Evolutionary conservation across 164 flowering plant species (phyloP).

Genomic region (Dillenia turbinata): DNA sequence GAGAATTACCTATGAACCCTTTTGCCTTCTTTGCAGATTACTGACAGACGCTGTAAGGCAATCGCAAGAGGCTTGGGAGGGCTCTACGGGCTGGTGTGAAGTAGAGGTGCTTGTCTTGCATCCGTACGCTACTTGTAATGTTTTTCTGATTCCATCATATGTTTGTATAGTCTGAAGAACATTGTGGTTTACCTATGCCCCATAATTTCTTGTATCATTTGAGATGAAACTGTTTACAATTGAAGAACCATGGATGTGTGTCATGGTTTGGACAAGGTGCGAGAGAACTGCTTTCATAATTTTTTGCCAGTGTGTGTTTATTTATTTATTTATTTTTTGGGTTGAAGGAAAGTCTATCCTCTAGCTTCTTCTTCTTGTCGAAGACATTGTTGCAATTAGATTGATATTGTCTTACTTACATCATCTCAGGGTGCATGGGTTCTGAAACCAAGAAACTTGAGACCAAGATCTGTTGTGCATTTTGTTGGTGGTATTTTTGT

Average conservation of each 20-base stretch:
- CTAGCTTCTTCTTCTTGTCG: not conserved
- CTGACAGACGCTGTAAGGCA: conserved; percentile 66
- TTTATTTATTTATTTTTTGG: not conserved
- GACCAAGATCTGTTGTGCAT: conserved; percentile 64
- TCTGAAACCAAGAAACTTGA: conserved; percentile 58
- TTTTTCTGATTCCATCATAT: not conserved
- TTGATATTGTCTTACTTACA: not conserved
- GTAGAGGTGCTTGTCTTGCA: conserved; percentile 45
- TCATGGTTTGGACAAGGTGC: not conserved
- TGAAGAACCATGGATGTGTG: not conserved
- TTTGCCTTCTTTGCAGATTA: conserved; percentile 36
- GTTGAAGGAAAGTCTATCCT: no score
- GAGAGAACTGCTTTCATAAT: not conserved
- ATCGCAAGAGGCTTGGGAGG: conserved; percentile 56
- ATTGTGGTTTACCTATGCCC: not conserved
- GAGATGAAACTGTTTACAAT: not conserved
- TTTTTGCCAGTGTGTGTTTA: not conserved
- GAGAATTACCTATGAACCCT: not conserved
- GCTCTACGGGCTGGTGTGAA: conserved; percentile 65
- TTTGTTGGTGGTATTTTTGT: conserved; percentile 94
- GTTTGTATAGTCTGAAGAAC: not conserved
- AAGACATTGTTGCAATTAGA: not conserved
- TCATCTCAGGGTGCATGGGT: conserved; percentile 80
- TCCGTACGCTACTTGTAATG: not conserved
- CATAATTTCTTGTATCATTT: not conserved